These are phyloP conservation scores for Pholiota conissans DNA, from an alignment of 768 basidiomycete genomes.

Conservation along the genomic window DNA sequence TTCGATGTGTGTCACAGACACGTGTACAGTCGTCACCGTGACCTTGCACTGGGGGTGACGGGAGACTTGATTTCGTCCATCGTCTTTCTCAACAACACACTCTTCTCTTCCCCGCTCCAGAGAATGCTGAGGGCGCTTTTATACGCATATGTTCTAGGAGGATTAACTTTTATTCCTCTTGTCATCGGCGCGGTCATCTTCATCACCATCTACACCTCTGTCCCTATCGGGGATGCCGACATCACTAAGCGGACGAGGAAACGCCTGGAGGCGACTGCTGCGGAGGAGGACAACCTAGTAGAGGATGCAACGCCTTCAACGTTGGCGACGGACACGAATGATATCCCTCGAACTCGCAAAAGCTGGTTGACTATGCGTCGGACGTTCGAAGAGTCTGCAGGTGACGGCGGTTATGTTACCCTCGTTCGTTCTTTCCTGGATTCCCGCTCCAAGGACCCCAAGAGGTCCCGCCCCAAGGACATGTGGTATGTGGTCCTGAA, in stretches of 20 bases:
- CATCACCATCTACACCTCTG: slow-evolving; percentile 78
- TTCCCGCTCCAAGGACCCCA: slow-evolving; percentile 81
- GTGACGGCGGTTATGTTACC: slow-evolving; percentile 75
- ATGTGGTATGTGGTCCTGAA: slow-evolving; percentile 93
- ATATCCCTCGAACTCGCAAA: slow-evolving; percentile 65
- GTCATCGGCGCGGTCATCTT: slow-evolving; percentile 57
- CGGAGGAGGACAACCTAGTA: slow-evolving; percentile 27
- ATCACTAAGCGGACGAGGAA: slow-evolving; percentile 37
- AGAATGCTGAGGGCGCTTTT: slow-evolving; percentile 73
- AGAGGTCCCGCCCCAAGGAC: slow-evolving; percentile 83
- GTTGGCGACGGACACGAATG: slow-evolving; percentile 41
- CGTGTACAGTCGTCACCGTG: slow-evolving; percentile 20
- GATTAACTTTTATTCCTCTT: slow-evolving; percentile 87
- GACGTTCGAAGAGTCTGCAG: slow-evolving; percentile 67
- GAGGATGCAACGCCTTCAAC: slow-evolving; percentile 30
- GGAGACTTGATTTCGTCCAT: slow-evolving; percentile 18
- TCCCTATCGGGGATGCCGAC: slow-evolving; percentile 68
- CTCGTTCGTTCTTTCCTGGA: slow-evolving; percentile 80
- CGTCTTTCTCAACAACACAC: slow-evolving; percentile 13
- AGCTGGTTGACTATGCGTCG: slow-evolving; percentile 84
- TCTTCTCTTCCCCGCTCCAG: background rate
- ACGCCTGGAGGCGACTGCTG: slow-evolving; percentile 25
- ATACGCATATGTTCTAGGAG: slow-evolving; percentile 88
- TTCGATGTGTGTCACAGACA: slow-evolving; percentile 15
- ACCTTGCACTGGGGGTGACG: slow-evolving; percentile 8